A percentile compares a stretch with the other conserved stretches of the same genome.
phyloP scores from a whole-genome alignment of 768 basidiomycete species.

The Lactifluus pinguis region DNA sequence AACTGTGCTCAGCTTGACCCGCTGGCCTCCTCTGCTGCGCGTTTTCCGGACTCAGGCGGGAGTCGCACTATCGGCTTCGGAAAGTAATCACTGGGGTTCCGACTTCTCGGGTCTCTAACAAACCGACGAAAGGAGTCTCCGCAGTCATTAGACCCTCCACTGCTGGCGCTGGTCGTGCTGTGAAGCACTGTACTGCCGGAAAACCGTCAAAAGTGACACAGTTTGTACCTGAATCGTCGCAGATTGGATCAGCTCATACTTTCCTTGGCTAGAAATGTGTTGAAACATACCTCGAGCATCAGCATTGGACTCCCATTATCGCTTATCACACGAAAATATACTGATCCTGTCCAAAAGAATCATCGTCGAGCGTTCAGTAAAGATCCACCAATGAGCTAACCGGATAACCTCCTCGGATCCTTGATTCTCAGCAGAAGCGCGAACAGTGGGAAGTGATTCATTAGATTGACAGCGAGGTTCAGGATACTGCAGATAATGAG shows the following conservation, averaged over 20 bases:
- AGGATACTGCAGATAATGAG: constrained; percentile 53
- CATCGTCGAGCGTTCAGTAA: background rate
- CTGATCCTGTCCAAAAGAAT: background rate
- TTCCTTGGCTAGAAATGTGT: background rate
- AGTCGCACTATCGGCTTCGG: no score
- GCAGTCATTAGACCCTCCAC: no score
- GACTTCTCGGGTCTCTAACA: no score
- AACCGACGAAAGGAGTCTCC: no score
- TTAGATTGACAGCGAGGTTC: constrained; percentile 59
- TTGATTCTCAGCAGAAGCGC: constrained; percentile 76
- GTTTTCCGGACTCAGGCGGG: no score
- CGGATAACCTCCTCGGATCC: constrained; percentile 76
- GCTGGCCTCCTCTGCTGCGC: no score
- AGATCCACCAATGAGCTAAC: constrained; percentile 30
- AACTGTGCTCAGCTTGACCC: no score
- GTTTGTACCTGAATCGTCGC: constrained; percentile 5
- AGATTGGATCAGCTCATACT: no score
- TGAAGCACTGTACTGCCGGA: background rate
- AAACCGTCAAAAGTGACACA: background rate
- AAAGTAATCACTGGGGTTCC: no score
- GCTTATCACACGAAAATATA: constrained; percentile 7
- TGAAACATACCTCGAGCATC: constrained; percentile 9
- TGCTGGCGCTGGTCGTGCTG: no score
- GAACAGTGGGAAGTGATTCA: constrained; percentile 93
- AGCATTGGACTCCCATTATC: background rate